Evolutionary conservation across 306 rosid species (phyloP).

Genomic region (Prunus mume): DNA sequence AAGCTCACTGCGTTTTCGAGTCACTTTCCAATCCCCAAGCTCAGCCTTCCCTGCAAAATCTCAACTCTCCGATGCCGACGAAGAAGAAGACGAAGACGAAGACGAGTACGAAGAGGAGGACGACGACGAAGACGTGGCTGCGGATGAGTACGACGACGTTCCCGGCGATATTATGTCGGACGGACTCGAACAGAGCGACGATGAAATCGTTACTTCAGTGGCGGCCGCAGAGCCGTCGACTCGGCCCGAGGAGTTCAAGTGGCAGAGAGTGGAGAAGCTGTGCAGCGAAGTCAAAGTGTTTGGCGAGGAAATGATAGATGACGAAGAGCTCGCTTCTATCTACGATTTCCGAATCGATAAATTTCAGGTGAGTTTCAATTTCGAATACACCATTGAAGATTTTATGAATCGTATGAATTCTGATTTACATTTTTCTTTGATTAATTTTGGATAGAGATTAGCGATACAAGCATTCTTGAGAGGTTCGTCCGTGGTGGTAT

Average conservation of each 20-base stretch:
- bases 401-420: neutral
- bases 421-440: neutral
- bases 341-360: slow-evolving; percentile 88
- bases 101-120: slow-evolving; percentile 40
- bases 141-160: slow-evolving; percentile 69
- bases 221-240: slow-evolving; percentile 16
- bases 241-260: slow-evolving; percentile 54
- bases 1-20: slow-evolving; percentile 29
- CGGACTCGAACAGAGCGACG: slow-evolving; percentile 47
- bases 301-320: slow-evolving; percentile 72
- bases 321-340: slow-evolving; percentile 69
- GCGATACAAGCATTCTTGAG: slow-evolving; percentile 84
- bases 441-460: slow-evolving; percentile 46
- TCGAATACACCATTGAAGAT: neutral
- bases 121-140: slow-evolving; percentile 52
- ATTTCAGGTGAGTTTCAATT: slow-evolving; percentile 57
- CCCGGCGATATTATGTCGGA: slow-evolving; percentile 39
- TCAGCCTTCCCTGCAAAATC: slow-evolving; percentile 40
- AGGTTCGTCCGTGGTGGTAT: slow-evolving; percentile 93
- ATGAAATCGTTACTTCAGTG: slow-evolving; percentile 37
- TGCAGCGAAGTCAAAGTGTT: slow-evolving; percentile 64
- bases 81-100: slow-evolving; percentile 27
- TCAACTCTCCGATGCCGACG: slow-evolving; percentile 53
- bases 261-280: slow-evolving; percentile 91
- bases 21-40: slow-evolving; percentile 41